A percentile compares a stretch with the other conserved stretches of the same genome.
These are phyloP conservation scores for Pisolithus thermaeus DNA, from an alignment of 1,284 basidiomycete genomes.

Conservation along the genomic window DNA sequence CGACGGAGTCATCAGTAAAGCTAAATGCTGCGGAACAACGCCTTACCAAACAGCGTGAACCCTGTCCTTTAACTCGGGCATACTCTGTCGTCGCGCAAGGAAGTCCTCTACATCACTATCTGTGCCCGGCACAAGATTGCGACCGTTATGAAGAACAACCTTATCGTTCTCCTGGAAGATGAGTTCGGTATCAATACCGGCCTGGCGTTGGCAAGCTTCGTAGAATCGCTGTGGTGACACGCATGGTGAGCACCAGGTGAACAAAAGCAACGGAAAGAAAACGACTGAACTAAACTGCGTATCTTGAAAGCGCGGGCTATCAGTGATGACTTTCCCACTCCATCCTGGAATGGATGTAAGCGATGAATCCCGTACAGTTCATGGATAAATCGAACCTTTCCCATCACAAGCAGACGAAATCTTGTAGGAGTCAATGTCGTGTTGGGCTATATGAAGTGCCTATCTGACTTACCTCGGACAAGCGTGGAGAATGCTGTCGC, in stretches of 20 bases:
- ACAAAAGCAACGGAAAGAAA: not conserved
- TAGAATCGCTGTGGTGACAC: not conserved
- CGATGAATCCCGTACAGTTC: not conserved
- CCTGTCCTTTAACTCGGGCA: slow-evolving; percentile 2
- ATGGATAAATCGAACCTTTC: not conserved
- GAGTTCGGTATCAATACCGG: slow-evolving; percentile 19
- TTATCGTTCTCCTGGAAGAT: slow-evolving; percentile 16
- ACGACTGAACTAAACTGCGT: slow-evolving; percentile 1
- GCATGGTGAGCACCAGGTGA: not conserved
- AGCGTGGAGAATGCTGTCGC: not conserved
- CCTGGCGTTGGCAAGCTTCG: slow-evolving; percentile 10
- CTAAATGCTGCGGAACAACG: not conserved
- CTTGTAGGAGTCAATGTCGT: not conserved
- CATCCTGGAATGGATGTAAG: slow-evolving; percentile 1
- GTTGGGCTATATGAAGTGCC: not conserved
- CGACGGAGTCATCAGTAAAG: not conserved
- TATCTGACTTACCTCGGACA: not conserved
- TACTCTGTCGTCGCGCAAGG: slow-evolving; percentile 1
- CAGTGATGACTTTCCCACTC: slow-evolving; percentile 11
- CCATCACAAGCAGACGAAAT: slow-evolving; percentile 3
- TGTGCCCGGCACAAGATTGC: slow-evolving; percentile 23
- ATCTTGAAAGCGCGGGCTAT: slow-evolving; percentile 10
- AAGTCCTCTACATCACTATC: slow-evolving; percentile 16
- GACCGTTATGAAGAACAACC: slow-evolving; percentile 26
- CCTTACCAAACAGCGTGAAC: slow-evolving; percentile 4